These are phyloP conservation scores for Pythium myriotylum DNA, from an alignment of 352 stramenopile species.

Conservation along the genomic window DNA sequence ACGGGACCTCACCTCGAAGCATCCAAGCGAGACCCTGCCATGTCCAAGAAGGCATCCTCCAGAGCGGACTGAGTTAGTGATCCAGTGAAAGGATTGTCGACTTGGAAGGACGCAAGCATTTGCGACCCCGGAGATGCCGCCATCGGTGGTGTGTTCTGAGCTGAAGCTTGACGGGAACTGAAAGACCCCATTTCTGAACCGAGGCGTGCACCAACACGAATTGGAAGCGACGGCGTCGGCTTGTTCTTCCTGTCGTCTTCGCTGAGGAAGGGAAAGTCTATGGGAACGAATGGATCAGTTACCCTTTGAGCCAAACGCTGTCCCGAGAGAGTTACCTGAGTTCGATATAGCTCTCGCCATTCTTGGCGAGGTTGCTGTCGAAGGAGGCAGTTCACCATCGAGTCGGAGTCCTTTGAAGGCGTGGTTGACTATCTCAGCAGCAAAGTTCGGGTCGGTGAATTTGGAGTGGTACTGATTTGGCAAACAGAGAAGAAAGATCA, in stretches of 20 bases:
- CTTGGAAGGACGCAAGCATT: constrained; percentile 59
- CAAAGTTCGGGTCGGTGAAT: constrained; percentile 45
- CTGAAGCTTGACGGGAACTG: constrained; percentile 11
- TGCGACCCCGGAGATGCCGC: constrained; percentile 59
- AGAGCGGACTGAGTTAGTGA: constrained; percentile 83
- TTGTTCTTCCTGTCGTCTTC: constrained; percentile 46
- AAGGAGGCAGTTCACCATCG: constrained; percentile 34
- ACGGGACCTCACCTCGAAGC: constrained; percentile 44
- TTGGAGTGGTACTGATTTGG: constrained; percentile 25
- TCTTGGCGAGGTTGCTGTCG: constrained; percentile 47
- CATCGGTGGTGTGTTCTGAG: constrained; percentile 25
- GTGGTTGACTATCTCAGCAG: constrained; percentile 59
- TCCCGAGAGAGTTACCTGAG: constrained; percentile 35
- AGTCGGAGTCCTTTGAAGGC: constrained; percentile 67
- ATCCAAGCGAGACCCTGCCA: constrained; percentile 78
- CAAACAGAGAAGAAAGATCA: neutral
- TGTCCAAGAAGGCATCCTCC: constrained; percentile 85
- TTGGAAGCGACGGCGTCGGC: constrained; percentile 1
- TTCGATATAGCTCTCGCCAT: constrained; percentile 69
- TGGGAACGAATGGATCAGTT: neutral
- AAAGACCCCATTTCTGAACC: neutral
- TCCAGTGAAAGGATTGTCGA: constrained; percentile 56
- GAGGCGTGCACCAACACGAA: constrained; percentile 3
- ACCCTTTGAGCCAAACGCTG: neutral
- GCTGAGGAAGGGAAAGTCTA: constrained; percentile 73